Evolutionary conservation across 2,329 filamentous ascomycete genomes (phyloP).

Genomic region (Fusarium sp.): DNA sequence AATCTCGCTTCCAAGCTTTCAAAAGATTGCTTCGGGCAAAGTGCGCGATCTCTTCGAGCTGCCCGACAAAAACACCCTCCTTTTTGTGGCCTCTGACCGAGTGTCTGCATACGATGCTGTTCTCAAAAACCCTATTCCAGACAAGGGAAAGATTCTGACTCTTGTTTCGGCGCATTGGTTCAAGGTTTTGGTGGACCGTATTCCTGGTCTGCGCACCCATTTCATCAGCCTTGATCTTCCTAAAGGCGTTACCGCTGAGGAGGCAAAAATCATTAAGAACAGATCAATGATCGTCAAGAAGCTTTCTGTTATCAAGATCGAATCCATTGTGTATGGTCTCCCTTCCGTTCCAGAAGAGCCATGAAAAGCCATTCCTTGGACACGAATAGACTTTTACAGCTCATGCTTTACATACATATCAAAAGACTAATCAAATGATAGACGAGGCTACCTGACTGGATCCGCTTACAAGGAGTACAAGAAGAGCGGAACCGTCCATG

Average conservation of each 20-base stretch:
- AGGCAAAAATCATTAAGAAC: conserved; percentile 64
- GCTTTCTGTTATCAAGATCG: conserved; percentile 79
- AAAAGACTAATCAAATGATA: conserved; percentile 18
- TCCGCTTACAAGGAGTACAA: conserved; percentile 82
- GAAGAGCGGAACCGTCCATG: conserved; percentile 81
- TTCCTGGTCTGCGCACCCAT: conserved; percentile 66
- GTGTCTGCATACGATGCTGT: conserved; percentile 92
- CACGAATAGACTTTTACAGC: neutral
- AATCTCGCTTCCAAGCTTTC: conserved; percentile 51
- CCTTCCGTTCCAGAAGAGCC: neutral
- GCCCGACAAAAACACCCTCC: conserved; percentile 73
- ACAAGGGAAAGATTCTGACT: conserved; percentile 67
- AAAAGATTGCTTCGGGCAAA: conserved; percentile 67
- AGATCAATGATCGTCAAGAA: conserved; percentile 84
- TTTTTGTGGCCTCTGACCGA: conserved; percentile 89
- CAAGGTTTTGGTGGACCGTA: conserved; percentile 58
- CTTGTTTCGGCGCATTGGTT: conserved; percentile 68
- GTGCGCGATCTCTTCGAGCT: conserved; percentile 86
- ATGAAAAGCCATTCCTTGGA: neutral
- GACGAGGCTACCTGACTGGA: conserved; percentile 85
- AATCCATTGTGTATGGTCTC: conserved; percentile 41
- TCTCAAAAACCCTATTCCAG: conserved; percentile 69
- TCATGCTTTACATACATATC: neutral
- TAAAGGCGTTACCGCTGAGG: conserved; percentile 58
- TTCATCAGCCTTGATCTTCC: conserved; percentile 63